Evolutionary conservation across 306 rosid genomes (phyloP), one percentile per base, ranked within the genome.

Genomic region (Rubus idaeus): DNA sequence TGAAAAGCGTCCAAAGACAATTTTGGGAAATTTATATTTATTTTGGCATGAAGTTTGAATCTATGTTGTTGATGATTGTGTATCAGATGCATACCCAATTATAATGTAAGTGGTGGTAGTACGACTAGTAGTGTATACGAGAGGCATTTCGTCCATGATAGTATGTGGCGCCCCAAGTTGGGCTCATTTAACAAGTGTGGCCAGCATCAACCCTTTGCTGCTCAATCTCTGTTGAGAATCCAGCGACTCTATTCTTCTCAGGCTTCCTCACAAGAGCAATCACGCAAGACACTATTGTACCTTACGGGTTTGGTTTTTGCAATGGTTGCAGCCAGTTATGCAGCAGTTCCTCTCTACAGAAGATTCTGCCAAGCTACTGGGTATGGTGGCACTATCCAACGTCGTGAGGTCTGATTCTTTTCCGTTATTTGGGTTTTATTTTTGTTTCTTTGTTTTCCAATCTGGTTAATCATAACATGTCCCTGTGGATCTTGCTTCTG

Each of bases 291-390:
- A 89, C 92, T 91, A 69, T 41, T 84, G 41, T 90, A 85, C 84
- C 90, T 96, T 73, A 86, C 83, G 2, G 91, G 90, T 58, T 78
- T 95, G 91, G 92, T 84, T 68, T 88, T 95, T 86, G 89, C 81
- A 53, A 92, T 92, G 99, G 97, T 92, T 74, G 99, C 97, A 61
- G 9, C 85, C 81, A 86, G 88, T 78, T 92, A 95, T 78, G 99
- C 99, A 53, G 94, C 97, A 66, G 97, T 89, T 78, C 97, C 99
- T 64, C 86, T 95, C 16, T 95, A 95, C 75, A 83, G 94, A 79
- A 95, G 94, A 76, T 95, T 92, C 82, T 95, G 99, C 84, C 97
- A 92, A 86, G 99, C 90, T 79, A 92, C 99, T 42, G 97, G 97
- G 61, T 92, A 95, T 74, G 97, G 97, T 78, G 99, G 99, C 84